A percentile compares a stretch with the other conserved stretches of the same genome.
phyloP scores from a whole-genome alignment of 805 yeast species.

The Candida fluviatilis region DNA sequence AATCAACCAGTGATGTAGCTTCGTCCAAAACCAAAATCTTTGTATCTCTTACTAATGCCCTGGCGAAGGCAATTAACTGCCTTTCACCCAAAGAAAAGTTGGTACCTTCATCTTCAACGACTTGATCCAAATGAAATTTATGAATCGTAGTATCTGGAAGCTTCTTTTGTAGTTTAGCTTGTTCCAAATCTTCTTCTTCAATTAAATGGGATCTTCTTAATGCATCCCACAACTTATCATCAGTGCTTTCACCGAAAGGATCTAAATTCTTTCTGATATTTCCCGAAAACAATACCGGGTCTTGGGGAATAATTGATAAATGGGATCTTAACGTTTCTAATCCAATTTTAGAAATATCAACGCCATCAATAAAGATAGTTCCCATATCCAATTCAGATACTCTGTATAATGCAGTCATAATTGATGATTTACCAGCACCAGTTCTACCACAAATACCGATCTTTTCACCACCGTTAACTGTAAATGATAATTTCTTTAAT shows the following conservation, averaged over 20 bases:
- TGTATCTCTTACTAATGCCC: slow-evolving; percentile 33
- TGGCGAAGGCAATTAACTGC: slow-evolving; percentile 35
- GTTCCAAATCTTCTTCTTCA: slow-evolving; percentile 21
- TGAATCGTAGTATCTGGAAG: slow-evolving; percentile 8
- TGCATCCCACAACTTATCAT: slow-evolving; percentile 50
- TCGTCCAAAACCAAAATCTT: slow-evolving; percentile 37
- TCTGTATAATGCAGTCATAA: slow-evolving; percentile 58
- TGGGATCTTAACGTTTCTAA: slow-evolving; percentile 45
- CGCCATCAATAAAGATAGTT: slow-evolving; percentile 48
- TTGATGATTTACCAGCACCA: slow-evolving; percentile 73
- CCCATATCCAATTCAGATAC: slow-evolving; percentile 47
- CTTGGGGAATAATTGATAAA: slow-evolving; percentile 62
- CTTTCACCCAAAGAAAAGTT: slow-evolving; percentile 38
- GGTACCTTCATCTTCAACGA: slow-evolving; percentile 33
- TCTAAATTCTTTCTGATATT: slow-evolving; percentile 52
- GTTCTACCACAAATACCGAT: slow-evolving; percentile 84
- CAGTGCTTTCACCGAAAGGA: slow-evolving; percentile 49
- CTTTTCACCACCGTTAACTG: slow-evolving; percentile 52
- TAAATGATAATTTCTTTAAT: slow-evolving; percentile 39
- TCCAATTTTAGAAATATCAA: slow-evolving; percentile 48
- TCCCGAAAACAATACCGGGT: slow-evolving; percentile 59
- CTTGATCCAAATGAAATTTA: slow-evolving; percentile 34
- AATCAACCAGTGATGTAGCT: slow-evolving; percentile 38
- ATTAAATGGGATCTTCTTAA: slow-evolving; percentile 50
- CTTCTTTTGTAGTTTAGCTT: slow-evolving; percentile 9